phyloP scores from a whole-genome alignment of 129 eudicot genomes.

The Lonicera japonica region DNA sequence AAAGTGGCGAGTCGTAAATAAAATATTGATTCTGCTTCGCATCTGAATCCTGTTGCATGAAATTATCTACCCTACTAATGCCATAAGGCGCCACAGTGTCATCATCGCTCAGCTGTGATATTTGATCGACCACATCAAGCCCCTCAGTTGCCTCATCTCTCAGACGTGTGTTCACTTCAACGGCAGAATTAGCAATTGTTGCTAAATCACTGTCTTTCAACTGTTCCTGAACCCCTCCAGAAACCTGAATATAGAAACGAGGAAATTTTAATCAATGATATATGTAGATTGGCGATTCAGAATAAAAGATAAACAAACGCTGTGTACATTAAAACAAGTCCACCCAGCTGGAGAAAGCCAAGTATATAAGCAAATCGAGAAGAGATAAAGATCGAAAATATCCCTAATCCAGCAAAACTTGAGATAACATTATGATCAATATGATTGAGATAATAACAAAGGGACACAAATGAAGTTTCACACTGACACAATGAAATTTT shows the following conservation, averaged over 20 bases:
- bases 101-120: not conserved
- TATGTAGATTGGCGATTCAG: not conserved
- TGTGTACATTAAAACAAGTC: not conserved
- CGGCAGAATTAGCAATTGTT: conserved; percentile 11
- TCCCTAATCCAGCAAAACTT: not conserved
- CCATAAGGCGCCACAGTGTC: not conserved
- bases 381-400: not conserved
- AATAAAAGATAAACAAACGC: not conserved
- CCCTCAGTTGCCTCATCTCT: conserved; percentile 22
- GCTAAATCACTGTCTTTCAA: conserved; percentile 10
- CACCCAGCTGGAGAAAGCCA: not conserved
- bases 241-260: conserved; percentile 18
- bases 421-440: not conserved
- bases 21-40: not conserved
- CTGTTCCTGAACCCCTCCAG: conserved; percentile 20
- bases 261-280: conserved; percentile 1
- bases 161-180: conserved; percentile 14
- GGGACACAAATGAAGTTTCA: no score
- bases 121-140: not conserved
- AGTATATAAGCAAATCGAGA: not conserved
- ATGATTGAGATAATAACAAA: not conserved
- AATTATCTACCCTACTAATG: not conserved
- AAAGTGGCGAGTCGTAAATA: conserved; percentile 18
- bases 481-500: no score
- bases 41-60: conserved; percentile 7